A percentile compares a stretch with the other conserved stretches of the same genome.
phyloP scores from a whole-genome alignment of 2,329 filamentous ascomycete genomes.

The Claviceps arundinis region DNA sequence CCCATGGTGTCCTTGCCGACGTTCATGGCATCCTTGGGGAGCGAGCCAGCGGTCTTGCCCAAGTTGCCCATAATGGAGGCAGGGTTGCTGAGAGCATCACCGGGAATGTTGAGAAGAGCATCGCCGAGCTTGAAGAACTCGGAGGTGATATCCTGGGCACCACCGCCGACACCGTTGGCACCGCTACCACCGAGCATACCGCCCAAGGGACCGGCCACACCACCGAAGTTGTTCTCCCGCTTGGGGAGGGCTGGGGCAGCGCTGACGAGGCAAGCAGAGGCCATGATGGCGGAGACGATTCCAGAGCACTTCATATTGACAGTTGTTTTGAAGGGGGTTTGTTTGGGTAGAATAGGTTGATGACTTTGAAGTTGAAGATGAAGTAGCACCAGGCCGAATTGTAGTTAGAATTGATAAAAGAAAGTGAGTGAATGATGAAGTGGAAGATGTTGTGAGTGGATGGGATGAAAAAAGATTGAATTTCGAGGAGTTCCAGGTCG shows the following conservation, averaged over 20 bases:
- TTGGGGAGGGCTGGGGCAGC: conserved; percentile 1
- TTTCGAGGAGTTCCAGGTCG: no score
- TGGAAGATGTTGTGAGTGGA: no score
- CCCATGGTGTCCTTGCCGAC: not conserved
- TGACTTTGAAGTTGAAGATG: not conserved
- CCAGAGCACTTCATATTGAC: conserved; percentile 3
- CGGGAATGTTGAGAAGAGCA: conserved; percentile 8
- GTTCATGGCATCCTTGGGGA: not conserved
- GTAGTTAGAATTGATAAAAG: no score
- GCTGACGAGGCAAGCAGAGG: conserved; percentile 1
- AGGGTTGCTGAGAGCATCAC: conserved; percentile 5
- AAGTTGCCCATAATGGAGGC: not conserved
- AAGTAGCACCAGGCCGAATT: not conserved
- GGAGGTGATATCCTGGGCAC: conserved; percentile 4
- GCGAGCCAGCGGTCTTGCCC: not conserved
- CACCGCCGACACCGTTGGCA: not conserved
- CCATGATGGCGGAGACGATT: conserved; percentile 1
- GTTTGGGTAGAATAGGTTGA: not conserved
- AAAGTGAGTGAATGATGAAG: no score
- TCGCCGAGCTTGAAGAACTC: conserved; percentile 9
- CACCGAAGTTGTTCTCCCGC: conserved; percentile 3
- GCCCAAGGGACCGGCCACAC: not conserved
- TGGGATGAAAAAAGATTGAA: no score
- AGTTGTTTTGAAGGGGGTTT: not conserved
- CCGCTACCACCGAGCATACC: not conserved